These are phyloP conservation scores for Novakomyces olei DNA, from an alignment of 805 yeast species.

Conservation along the genomic window DNA sequence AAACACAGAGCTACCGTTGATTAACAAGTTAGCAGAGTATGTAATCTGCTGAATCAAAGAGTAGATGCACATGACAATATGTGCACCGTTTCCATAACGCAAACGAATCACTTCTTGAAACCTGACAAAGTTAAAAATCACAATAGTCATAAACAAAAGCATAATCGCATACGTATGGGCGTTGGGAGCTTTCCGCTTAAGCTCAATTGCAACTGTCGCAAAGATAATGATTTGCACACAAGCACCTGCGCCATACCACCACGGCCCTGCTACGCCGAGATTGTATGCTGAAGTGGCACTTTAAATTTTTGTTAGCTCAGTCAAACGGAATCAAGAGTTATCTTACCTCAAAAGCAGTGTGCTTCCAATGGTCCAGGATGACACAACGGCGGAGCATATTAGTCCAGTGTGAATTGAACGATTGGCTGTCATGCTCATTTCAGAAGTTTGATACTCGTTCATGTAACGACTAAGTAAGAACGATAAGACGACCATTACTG, in stretches of 20 bases:
- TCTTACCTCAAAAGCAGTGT: no score
- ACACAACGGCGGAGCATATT: slow-evolving; percentile 74
- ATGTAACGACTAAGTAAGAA: slow-evolving; percentile 34
- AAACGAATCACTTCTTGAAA: slow-evolving; percentile 65
- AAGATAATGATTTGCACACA: slow-evolving; percentile 70
- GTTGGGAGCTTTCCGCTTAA: slow-evolving; percentile 71
- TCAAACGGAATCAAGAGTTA: no score
- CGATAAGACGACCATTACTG: slow-evolving; percentile 15
- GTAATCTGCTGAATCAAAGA: slow-evolving; percentile 72
- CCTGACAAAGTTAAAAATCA: no score
- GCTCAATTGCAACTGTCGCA: slow-evolving; percentile 70
- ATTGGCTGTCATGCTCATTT: slow-evolving; percentile 86
- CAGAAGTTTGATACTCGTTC: slow-evolving; percentile 71
- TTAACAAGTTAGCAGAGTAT: slow-evolving; percentile 77
- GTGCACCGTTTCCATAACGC: slow-evolving; percentile 58
- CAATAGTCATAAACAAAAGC: no score
- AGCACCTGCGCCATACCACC: slow-evolving; percentile 79
- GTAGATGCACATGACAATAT: slow-evolving; percentile 28
- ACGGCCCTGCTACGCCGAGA: slow-evolving; percentile 62
- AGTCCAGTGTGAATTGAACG: slow-evolving; percentile 67
- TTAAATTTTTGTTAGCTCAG: no score
- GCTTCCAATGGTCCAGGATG: slow-evolving; percentile 90
- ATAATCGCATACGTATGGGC: no score
- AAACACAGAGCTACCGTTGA: slow-evolving; percentile 77
- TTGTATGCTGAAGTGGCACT: slow-evolving; percentile 59